A percentile compares a stretch with the other conserved stretches of the same genome.
Evolutionary conservation across 768 basidiomycete species (phyloP).

Genomic region (Leccinum variicolor): DNA sequence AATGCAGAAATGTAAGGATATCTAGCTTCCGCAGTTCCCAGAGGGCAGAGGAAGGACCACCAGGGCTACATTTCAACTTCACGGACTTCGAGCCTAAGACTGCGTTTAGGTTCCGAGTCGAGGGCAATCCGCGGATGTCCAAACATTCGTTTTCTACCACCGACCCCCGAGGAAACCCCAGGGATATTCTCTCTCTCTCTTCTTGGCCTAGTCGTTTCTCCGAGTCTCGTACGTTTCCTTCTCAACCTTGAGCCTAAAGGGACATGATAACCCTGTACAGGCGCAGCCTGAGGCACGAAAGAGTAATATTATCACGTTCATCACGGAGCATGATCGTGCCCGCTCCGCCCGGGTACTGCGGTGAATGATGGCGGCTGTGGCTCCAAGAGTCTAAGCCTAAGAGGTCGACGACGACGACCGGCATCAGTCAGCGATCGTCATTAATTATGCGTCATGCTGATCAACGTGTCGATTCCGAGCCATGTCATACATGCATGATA

Average conservation of each 20-base stretch:
- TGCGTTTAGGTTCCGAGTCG: neutral
- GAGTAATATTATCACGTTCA: neutral
- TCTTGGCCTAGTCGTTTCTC: neutral
- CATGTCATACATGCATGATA: no score
- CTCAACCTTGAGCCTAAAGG: neutral
- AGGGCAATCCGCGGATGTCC: neutral
- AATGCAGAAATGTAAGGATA: neutral
- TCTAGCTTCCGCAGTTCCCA: neutral
- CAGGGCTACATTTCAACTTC: neutral
- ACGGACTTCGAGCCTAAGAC: neutral
- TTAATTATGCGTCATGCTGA: neutral
- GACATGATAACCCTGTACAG: neutral
- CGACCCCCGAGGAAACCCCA: neutral
- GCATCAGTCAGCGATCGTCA: neutral
- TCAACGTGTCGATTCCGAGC: neutral
- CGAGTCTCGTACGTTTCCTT: neutral
- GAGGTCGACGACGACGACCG: neutral
- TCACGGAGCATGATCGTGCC: neutral
- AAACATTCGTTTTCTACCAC: neutral
- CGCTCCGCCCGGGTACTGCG: neutral
- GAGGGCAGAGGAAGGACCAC: neutral
- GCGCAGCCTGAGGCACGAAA: neutral
- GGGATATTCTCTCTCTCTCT: neutral
- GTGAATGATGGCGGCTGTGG: neutral
- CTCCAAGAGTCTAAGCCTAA: neutral